These are phyloP conservation scores for Hymenochaete sp. DNA, from an alignment of 1,284 basidiomycete species.

Conservation along the genomic window DNA sequence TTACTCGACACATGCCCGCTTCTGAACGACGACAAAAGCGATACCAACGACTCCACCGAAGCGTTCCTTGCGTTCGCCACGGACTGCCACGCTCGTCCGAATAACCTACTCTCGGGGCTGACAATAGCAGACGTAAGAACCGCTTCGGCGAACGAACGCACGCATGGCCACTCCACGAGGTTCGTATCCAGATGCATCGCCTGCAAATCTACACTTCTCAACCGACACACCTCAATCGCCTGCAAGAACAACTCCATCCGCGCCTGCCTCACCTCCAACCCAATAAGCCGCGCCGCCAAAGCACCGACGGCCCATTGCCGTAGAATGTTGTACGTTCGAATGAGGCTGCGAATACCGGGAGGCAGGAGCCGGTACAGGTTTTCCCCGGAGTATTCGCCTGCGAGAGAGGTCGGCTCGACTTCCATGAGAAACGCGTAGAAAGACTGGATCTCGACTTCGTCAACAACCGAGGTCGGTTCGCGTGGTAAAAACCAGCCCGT, in stretches of 20 bases:
- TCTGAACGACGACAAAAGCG: constrained; percentile 43
- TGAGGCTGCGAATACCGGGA: constrained; percentile 60
- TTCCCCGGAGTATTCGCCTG: constrained; percentile 61
- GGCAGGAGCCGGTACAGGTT: constrained; percentile 63
- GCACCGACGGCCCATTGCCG: constrained; percentile 70
- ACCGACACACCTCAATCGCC: constrained; percentile 61
- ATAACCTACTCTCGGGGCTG: constrained; percentile 65
- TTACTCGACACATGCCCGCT: constrained; percentile 26
- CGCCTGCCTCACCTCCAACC: constrained; percentile 51
- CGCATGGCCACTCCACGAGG: constrained; percentile 41
- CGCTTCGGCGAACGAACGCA: constrained; percentile 70
- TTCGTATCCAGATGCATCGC: constrained; percentile 25
- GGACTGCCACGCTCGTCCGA: constrained; percentile 63
- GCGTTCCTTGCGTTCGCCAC: constrained; percentile 51
- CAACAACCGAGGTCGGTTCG: constrained; percentile 44
- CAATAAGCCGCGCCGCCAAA: constrained; percentile 52
- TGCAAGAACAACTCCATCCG: constrained; percentile 63
- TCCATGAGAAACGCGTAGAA: constrained; percentile 65
- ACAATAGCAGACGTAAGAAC: constrained; percentile 61
- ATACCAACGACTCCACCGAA: constrained; percentile 49
- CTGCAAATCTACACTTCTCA: constrained; percentile 38
- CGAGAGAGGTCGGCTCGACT: constrained; percentile 58
- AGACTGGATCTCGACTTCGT: constrained; percentile 63
- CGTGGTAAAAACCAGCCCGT: constrained; percentile 65
- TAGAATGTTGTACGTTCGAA: constrained; percentile 63